These are phyloP conservation scores for Glomus cerebriforme DNA, from an alignment of 192 early-diverging fungal genomes.

Conservation along the genomic window DNA sequence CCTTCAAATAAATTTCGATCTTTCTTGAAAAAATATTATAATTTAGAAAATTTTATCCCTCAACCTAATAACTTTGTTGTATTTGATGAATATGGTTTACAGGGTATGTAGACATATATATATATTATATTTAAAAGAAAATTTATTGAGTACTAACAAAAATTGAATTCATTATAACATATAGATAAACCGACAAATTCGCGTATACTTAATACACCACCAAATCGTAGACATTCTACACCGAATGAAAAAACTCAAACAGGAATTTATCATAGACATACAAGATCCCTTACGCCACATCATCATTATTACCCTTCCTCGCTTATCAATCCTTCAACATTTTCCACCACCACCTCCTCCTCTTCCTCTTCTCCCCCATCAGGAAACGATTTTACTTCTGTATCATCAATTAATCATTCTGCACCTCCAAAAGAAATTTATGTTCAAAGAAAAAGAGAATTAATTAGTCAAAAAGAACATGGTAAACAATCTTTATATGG, in stretches of 20 bases:
- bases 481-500: background rate
- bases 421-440: slow-evolving; percentile 6
- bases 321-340: background rate
- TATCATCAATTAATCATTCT: background rate
- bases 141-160: background rate
- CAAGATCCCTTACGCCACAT: slow-evolving; percentile 2
- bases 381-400: background rate
- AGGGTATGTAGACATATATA: background rate
- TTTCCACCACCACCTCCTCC: background rate
- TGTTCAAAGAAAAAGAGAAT: background rate
- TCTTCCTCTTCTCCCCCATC: background rate
- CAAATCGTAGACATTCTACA: background rate
- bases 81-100: slow-evolving; percentile 37
- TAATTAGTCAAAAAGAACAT: background rate
- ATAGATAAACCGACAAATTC: background rate
- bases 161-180: background rate
- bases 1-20: slow-evolving; percentile 40
- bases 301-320: background rate
- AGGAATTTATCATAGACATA: background rate
- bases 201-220: background rate
- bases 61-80: slow-evolving; percentile 45
- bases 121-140: background rate
- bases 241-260: background rate
- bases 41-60: slow-evolving; percentile 36
- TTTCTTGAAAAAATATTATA: slow-evolving; percentile 43